Base-by-base conservation (phyloP, 2,329 filamentous ascomycete species). In the Colletotrichum scovillei region DNA sequence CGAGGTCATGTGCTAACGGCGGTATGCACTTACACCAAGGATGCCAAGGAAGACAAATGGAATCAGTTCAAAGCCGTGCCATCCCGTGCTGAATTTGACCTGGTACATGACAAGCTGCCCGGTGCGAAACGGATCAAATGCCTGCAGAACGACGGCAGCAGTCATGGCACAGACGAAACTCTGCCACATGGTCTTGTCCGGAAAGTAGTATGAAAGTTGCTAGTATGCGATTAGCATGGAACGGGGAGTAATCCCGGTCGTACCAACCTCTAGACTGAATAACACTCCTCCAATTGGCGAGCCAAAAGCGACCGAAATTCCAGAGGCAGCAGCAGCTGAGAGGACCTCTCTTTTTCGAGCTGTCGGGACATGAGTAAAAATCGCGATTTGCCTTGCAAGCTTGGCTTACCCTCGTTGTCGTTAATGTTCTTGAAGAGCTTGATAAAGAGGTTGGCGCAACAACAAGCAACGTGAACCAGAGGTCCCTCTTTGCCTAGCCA, bases 161-260 rank as follows among this genome's bases (percentile, higher is more conserved):
- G 97, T 94, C 95, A 98, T 98, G 80, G 97, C 97, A 79, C 97
- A 98, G 53, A 99, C 97, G 80, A 99, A 99, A 79, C 95, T 98
- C 82, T 98, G 97, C 97, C 97, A 99, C 97, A 99, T 98, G 11
- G 97, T 98, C 83, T 98, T 98, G 84, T 98, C 96, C 0, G 97
- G 96, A 78, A 98, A 98, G 82, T 98, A 98, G 82, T 98, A 98
- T 0, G 95, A 97, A 3, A 98, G 87, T 88, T 97, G 95, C 90
- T 94, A n/a, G 28, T 5, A 35, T 7, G 11, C n/a, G 14, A 69
- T 78, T 58, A 77, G 76, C 4, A 11, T 49, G 4, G 19, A 24
- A 60, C 16, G 16, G 7, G 12, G 1, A 30, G 32, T 19, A 19
- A 16, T 38, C 26, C 6, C 30, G 56, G 49, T 22, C 22, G 60